Percentiles rank a stretch among this genome's conserved stretches.
Conservation (phyloP, 2,329 filamentous ascomycete species). For the Pseudopithomyces chartarum region DNA sequence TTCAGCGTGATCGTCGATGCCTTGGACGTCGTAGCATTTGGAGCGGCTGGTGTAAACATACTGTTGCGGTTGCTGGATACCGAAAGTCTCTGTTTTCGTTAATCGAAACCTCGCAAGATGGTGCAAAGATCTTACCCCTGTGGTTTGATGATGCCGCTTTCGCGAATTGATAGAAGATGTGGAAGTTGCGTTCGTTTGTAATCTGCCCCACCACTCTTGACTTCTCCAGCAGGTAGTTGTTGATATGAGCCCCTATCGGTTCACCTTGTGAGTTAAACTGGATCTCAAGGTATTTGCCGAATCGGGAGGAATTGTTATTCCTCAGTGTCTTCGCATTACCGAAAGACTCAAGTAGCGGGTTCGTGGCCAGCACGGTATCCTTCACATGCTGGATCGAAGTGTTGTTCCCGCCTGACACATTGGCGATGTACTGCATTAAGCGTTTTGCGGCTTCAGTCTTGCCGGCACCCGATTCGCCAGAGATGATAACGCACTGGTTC, state of each 20-base stretch:
- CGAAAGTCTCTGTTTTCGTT: slow-evolving; percentile 68
- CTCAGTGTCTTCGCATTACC: slow-evolving; percentile 97
- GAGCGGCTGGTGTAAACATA: slow-evolving; percentile 94
- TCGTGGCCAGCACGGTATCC: slow-evolving; percentile 98
- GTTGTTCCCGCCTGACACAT: slow-evolving; percentile 83
- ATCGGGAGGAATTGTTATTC: slow-evolving; percentile 98
- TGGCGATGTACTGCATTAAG: slow-evolving; percentile 99
- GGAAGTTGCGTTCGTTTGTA: slow-evolving; percentile 93
- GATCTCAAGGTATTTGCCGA: slow-evolving; percentile 97
- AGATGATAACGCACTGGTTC: slow-evolving; percentile 99
- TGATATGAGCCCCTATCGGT: slow-evolving; percentile 95
- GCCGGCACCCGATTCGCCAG: slow-evolving; percentile 94
- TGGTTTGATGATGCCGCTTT: slow-evolving; percentile 91
- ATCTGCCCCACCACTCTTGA: slow-evolving; percentile 95
- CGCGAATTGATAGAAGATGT: slow-evolving; percentile 99
- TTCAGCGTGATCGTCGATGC: slow-evolving; percentile 89
- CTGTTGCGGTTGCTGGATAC: slow-evolving; percentile 87
- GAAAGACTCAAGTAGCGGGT: slow-evolving; percentile 94
- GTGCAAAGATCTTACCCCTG: slow-evolving; percentile 55
- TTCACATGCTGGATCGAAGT: slow-evolving; percentile 95
- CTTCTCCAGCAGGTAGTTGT: slow-evolving; percentile 97
- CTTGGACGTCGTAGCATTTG: slow-evolving; percentile 92
- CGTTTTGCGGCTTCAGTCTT: slow-evolving; percentile 99
- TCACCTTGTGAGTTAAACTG: slow-evolving; percentile 93
- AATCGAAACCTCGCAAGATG: slow-evolving; percentile 9